A percentile compares a stretch with the other conserved stretches of the same genome.
Conservation (phyloP, 2,329 filamentous ascomycete species). For the Phialophora chinensis region DNA sequence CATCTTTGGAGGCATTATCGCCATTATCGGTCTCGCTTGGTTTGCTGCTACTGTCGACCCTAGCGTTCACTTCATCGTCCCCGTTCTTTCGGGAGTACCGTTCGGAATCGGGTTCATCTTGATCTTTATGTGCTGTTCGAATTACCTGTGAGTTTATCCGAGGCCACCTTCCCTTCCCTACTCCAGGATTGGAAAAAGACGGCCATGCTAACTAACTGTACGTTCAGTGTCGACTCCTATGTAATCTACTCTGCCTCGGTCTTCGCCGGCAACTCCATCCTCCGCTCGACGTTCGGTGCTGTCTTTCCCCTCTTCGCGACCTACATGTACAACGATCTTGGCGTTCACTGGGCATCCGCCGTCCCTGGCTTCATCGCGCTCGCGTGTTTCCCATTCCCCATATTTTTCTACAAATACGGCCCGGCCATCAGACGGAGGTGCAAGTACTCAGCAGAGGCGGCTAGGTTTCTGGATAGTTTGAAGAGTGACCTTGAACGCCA, state of each 20-base stretch:
- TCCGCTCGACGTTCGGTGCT: constrained; percentile 55
- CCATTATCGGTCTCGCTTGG: constrained; percentile 65
- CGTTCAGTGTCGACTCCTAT: constrained; percentile 47
- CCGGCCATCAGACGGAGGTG: constrained; percentile 28
- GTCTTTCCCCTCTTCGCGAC: constrained; percentile 56
- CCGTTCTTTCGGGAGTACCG: constrained; percentile 46
- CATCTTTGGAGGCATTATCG: constrained; percentile 56
- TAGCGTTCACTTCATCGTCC: constrained; percentile 45
- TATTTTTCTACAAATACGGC: constrained; percentile 38
- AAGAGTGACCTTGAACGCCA: constrained; percentile 28
- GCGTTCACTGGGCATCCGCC: constrained; percentile 56
- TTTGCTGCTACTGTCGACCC: constrained; percentile 63
- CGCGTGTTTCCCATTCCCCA: constrained; percentile 51
- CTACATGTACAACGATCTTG: constrained; percentile 53
- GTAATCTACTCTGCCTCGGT: constrained; percentile 52
- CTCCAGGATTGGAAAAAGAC: neutral
- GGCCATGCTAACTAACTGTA: neutral
- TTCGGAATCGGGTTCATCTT: constrained; percentile 50
- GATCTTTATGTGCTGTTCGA: constrained; percentile 49
- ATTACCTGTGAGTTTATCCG: constrained; percentile 43
- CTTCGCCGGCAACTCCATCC: constrained; percentile 52
- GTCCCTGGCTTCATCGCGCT: constrained; percentile 55
- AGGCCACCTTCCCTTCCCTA: neutral
- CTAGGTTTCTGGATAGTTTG: constrained; percentile 29
- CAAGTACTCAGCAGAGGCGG: constrained; percentile 34